Percentiles rank a stretch among this genome's conserved stretches.
Evolutionary conservation across 2,329 filamentous ascomycete genomes (phyloP).

Genomic region (Exophiala dermatitidis): DNA sequence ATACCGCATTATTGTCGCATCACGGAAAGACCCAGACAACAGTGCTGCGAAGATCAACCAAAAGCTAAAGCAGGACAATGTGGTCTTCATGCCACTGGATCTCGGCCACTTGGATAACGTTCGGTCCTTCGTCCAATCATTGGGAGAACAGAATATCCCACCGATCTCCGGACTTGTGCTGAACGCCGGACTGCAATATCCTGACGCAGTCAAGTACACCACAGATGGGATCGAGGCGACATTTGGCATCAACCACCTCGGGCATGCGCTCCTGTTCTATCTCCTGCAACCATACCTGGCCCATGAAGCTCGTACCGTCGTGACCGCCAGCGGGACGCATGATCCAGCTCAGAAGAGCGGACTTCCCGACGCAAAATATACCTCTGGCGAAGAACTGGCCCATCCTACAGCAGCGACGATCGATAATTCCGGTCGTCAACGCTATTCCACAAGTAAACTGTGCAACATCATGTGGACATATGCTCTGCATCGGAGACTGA

Average conservation of each 20-base stretch:
- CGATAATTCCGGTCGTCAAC: conserved; percentile 33
- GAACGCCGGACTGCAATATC: conserved; percentile 45
- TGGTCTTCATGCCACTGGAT: conserved; percentile 40
- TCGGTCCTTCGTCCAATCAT: conserved; percentile 38
- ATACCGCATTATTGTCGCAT: conserved; percentile 39
- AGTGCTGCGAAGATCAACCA: conserved; percentile 41
- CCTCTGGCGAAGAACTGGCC: conserved; percentile 41
- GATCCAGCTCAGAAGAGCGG: conserved; percentile 41
- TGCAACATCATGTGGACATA: conserved; percentile 46
- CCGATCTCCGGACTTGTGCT: conserved; percentile 42
- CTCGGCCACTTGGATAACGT: conserved; percentile 37
- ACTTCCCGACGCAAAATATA: conserved; percentile 41
- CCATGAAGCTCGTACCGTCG: conserved; percentile 38
- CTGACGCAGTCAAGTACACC: conserved; percentile 31
- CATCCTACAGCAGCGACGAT: conserved; percentile 32
- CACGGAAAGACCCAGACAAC: conserved; percentile 39
- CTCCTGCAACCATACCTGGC: conserved; percentile 40
- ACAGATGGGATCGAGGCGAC: conserved; percentile 42
- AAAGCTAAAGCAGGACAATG: conserved; percentile 36
- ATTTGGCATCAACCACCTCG: conserved; percentile 47
- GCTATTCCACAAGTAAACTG: conserved; percentile 43
- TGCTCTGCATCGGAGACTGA: conserved; percentile 37
- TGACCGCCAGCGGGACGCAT: conserved; percentile 43
- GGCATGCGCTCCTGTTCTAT: conserved; percentile 46
- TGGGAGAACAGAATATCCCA: conserved; percentile 32